Evolutionary conservation across 2,329 filamentous ascomycete species (phyloP).

Genomic region (Parastagonospora avenae): DNA sequence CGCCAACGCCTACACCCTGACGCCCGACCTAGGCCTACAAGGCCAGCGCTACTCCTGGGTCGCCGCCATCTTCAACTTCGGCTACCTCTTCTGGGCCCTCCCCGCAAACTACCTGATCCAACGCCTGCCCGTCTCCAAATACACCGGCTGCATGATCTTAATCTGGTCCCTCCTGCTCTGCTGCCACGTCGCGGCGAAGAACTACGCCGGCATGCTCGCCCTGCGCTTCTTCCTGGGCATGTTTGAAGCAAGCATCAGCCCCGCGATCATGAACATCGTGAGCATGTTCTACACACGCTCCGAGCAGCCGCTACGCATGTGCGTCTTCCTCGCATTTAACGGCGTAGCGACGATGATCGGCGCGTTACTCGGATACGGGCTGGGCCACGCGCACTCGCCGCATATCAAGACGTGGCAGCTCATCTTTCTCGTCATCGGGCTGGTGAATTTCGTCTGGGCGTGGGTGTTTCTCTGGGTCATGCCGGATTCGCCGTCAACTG

Average conservation of each 20-base stretch:
- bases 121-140: slow-evolving; percentile 43
- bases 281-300: slow-evolving; percentile 44
- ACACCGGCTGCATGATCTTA: slow-evolving; percentile 45
- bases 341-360: slow-evolving; percentile 47
- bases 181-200: slow-evolving; percentile 47
- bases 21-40: slow-evolving; percentile 43
- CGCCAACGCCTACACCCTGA: slow-evolving; percentile 45
- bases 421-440: slow-evolving; percentile 46
- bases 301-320: slow-evolving; percentile 52
- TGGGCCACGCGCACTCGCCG: slow-evolving; percentile 35
- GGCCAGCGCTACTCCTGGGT: slow-evolving; percentile 50
- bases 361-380: slow-evolving; percentile 43
- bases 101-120: slow-evolving; percentile 49
- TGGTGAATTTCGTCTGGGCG: slow-evolving; percentile 44
- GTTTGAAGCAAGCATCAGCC: slow-evolving; percentile 44
- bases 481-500: slow-evolving; percentile 45
- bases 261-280: slow-evolving; percentile 47
- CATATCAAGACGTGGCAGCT: slow-evolving; percentile 42
- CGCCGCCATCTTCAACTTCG: slow-evolving; percentile 52
- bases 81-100: slow-evolving; percentile 50
- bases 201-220: slow-evolving; percentile 43
- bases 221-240: slow-evolving; percentile 44
- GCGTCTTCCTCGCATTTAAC: slow-evolving; percentile 50
- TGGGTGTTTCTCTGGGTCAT: slow-evolving; percentile 44
- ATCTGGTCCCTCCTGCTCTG: slow-evolving; percentile 55